Percentiles rank a stretch among this genome's conserved stretches.
Conservation (phyloP, 148 eudicot genomes). For the Suaeda aralocaspica region DNA sequence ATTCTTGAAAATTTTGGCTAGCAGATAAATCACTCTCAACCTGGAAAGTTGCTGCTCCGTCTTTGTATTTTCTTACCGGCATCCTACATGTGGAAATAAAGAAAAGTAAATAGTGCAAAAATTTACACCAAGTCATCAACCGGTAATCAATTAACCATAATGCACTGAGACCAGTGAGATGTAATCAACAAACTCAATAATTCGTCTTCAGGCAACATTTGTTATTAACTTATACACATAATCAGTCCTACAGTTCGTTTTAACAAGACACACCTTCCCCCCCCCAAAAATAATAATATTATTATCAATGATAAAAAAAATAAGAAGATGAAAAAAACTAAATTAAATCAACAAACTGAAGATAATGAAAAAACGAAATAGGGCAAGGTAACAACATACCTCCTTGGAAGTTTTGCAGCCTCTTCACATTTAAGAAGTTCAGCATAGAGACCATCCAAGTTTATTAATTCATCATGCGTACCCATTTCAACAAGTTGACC, state of each 20-base stretch:
- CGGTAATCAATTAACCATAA: no score
- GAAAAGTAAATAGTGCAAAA: slow-evolving; percentile 4
- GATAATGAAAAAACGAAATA: neutral
- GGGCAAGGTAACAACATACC: slow-evolving; percentile 34
- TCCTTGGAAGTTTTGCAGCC: slow-evolving; percentile 96
- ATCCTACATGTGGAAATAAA: slow-evolving; percentile 42
- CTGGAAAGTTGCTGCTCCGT: slow-evolving; percentile 59
- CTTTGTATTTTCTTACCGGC: slow-evolving; percentile 73
- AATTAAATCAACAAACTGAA: neutral
- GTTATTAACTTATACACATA: neutral
- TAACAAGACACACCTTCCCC: neutral
- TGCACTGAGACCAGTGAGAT: neutral
- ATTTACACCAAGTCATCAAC: neutral
- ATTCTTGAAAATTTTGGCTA: slow-evolving; percentile 65
- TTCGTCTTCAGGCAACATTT: neutral
- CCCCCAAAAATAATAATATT: no score
- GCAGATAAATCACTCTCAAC: slow-evolving; percentile 69
- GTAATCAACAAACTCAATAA: neutral
- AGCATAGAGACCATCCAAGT: slow-evolving; percentile 89
- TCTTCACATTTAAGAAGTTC: slow-evolving; percentile 96
- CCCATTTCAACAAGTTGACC: slow-evolving; percentile 99
- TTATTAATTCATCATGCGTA: slow-evolving; percentile 82
- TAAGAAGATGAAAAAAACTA: neutral
- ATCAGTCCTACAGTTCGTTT: neutral
- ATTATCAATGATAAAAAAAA: no score